phyloP scores from a whole-genome alignment of 75 land plant species.

The Pinus albicaulis region DNA sequence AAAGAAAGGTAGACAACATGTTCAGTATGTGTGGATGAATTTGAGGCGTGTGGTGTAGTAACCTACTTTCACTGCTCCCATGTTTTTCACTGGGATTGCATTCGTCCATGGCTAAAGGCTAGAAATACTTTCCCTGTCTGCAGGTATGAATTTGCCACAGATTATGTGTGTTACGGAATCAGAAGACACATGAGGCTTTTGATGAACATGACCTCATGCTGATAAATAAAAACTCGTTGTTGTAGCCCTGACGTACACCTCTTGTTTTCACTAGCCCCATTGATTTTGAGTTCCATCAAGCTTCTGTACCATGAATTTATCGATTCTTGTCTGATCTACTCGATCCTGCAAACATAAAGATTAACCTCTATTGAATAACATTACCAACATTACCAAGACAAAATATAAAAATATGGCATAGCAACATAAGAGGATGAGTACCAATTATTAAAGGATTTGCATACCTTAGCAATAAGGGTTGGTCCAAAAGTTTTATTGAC shows the following conservation, averaged over 20 bases:
- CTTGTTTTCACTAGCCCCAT: conserved; percentile 99
- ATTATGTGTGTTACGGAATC: conserved; percentile 54
- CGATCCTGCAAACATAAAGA: conserved; percentile 67
- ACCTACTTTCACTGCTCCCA: conserved; percentile 63
- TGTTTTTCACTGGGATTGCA: conserved; percentile 59
- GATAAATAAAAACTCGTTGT: too few relatives aligned
- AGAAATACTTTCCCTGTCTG: conserved; percentile 76
- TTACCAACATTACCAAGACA: neutral
- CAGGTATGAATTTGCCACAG: conserved; percentile 56
- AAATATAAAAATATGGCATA: neutral
- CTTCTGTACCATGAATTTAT: conserved; percentile 91
- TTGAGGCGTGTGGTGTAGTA: conserved; percentile 37
- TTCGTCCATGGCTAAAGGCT: conserved; percentile 50
- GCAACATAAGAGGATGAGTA: neutral
- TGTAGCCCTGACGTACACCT: conserved; percentile 38
- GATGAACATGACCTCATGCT: neutral
- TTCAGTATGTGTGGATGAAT: conserved; percentile 49
- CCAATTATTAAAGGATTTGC: neutral
- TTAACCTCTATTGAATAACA: neutral
- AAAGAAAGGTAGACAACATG: conserved; percentile 19
- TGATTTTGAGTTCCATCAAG: conserved; percentile 96
- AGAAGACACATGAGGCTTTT: conserved; percentile 35
- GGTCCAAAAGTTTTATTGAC: conserved; percentile 87
- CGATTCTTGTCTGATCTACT: conserved; percentile 80
- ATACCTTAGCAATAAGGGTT: conserved; percentile 93